phyloP scores from a whole-genome alignment of 2,329 filamentous ascomycete genomes.

The Trichoderma sp. region DNA sequence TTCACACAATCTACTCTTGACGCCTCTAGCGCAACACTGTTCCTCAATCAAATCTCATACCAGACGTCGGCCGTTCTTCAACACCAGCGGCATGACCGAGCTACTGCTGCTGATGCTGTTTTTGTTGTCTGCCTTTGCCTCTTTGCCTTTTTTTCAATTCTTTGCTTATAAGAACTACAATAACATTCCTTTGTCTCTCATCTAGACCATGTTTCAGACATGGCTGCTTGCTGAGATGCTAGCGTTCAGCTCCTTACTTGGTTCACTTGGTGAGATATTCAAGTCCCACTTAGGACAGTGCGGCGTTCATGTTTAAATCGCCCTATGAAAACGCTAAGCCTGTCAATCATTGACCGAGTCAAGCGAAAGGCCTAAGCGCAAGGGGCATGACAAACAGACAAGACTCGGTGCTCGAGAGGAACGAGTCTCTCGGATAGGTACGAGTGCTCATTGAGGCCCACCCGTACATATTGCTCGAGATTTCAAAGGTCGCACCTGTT shows the following conservation, averaged over 20 bases:
- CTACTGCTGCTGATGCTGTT: not conserved
- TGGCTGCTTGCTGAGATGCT: not conserved
- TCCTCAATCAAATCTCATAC: not conserved
- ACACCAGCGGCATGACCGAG: not conserved
- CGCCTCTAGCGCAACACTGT: constrained; percentile 9
- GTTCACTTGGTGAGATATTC: not conserved
- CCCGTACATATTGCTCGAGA: not conserved
- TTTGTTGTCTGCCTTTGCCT: not conserved
- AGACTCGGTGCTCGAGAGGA: not conserved
- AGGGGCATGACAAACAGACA: not conserved
- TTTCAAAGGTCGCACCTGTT: not conserved
- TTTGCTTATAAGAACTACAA: not conserved
- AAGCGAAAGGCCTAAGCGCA: not conserved
- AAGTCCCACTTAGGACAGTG: not conserved
- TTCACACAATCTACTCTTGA: not conserved
- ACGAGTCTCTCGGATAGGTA: not conserved
- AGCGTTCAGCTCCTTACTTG: not conserved
- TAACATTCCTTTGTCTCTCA: not conserved
- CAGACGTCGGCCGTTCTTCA: not conserved
- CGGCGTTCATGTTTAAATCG: not conserved
- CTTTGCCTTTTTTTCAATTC: not conserved
- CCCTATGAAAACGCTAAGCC: not conserved
- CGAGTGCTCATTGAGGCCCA: not conserved
- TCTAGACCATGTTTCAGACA: not conserved
- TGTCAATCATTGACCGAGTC: not conserved